Conservation (phyloP, 345 rosid species). For the Bretschneidera sinensis region DNA sequence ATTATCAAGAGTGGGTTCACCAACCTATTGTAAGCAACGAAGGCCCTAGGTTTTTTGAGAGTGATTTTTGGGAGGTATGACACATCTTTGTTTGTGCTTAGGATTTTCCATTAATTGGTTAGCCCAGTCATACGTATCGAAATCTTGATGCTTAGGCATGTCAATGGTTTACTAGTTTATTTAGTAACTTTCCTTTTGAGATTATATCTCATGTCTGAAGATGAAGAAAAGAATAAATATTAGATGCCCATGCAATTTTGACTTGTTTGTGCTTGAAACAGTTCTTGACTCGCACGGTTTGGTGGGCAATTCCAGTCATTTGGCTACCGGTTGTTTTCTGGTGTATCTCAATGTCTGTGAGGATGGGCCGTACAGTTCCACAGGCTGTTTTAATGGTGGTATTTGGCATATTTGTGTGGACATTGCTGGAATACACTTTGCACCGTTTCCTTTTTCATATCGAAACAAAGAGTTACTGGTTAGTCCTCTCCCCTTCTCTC, state of each 20-base stretch:
- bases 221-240: neutral
- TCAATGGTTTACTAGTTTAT: neutral
- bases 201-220: too few species aligned
- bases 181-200: too few species aligned
- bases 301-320: slow-evolving; percentile 94
- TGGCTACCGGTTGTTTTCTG: slow-evolving; percentile 88
- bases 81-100: slow-evolving; percentile 7
- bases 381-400: slow-evolving; percentile 50
- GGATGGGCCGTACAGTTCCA: slow-evolving; percentile 57
- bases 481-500: slow-evolving; percentile 28
- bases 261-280: slow-evolving; percentile 26
- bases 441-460: slow-evolving; percentile 98
- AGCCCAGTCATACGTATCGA: too few species aligned
- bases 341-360: slow-evolving; percentile 48
- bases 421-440: slow-evolving; percentile 78
- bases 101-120: too few species aligned
- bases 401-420: slow-evolving; percentile 75
- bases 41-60: slow-evolving; percentile 91
- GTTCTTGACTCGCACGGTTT: slow-evolving; percentile 86
- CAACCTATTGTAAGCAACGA: slow-evolving; percentile 87
- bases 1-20: slow-evolving; percentile 95
- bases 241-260: slow-evolving; percentile 6
- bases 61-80: slow-evolving; percentile 85
- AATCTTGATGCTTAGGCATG: neutral
- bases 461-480: slow-evolving; percentile 83